These are phyloP conservation scores for Rhododendron simsii DNA, from an alignment of 148 eudicot genomes.

Conservation along the genomic window DNA sequence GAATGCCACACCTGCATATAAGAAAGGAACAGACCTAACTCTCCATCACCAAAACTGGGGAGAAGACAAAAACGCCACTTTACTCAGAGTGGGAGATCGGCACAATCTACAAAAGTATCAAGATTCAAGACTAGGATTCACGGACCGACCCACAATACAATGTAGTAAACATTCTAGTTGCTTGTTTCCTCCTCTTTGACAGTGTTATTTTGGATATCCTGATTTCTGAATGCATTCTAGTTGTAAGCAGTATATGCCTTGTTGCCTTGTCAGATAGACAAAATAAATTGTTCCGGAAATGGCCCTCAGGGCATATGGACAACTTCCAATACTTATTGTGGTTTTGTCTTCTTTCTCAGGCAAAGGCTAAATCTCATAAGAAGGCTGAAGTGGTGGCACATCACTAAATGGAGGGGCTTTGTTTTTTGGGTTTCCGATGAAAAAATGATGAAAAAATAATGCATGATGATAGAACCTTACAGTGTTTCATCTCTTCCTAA, in stretches of 20 bases:
- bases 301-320: neutral
- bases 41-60: neutral
- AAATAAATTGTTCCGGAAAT: neutral
- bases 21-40: neutral
- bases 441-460: constrained; percentile 5
- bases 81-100: neutral
- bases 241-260: neutral
- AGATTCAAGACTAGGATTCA: neutral
- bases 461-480: constrained; percentile 20
- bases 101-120: neutral
- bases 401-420: constrained; percentile 7
- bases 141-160: neutral
- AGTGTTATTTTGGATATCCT: no score
- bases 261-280: neutral
- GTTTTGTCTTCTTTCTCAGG: constrained; percentile 10
- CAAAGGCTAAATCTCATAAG: constrained; percentile 16
- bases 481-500: neutral
- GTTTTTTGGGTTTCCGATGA: neutral
- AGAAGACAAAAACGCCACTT: neutral
- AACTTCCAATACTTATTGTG: neutral
- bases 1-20: neutral
- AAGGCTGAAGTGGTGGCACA: constrained; percentile 13
- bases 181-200: neutral
- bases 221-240: neutral
- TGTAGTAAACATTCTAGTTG: neutral